Percentiles rank a stretch among this genome's conserved stretches.
These are phyloP conservation scores for Peterozyma toletana DNA, from an alignment of 805 yeast genomes.

Conservation along the genomic window DNA sequence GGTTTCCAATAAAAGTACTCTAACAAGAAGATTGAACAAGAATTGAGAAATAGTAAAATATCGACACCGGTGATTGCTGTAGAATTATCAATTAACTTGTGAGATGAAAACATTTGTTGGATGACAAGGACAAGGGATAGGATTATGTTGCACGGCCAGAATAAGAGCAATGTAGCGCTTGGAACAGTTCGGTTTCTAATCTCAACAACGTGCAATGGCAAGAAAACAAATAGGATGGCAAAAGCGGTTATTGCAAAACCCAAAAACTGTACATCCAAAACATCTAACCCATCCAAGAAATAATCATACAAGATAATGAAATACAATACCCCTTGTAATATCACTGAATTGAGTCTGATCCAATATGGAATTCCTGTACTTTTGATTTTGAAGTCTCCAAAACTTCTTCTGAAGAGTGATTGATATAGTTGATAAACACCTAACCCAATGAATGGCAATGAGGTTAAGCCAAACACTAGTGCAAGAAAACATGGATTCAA, in stretches of 20 bases:
- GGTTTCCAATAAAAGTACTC: constrained; percentile 33
- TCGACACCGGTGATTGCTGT: constrained; percentile 36
- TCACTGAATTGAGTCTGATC: constrained; percentile 6
- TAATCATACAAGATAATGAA: constrained; percentile 2
- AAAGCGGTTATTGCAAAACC: constrained; percentile 10
- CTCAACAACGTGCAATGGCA: constrained; percentile 39
- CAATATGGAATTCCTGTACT: constrained; percentile 4
- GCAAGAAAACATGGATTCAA: constrained; percentile 24
- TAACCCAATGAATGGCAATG: constrained; percentile 8
- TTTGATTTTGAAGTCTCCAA: neutral
- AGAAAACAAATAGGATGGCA: constrained; percentile 17
- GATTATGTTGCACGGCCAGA: constrained; percentile 27
- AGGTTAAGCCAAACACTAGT: constrained; percentile 8
- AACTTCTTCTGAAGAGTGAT: constrained; percentile 1
- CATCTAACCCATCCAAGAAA: neutral
- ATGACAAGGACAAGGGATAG: constrained; percentile 6
- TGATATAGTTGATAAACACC: constrained; percentile 16
- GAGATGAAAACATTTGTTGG: constrained; percentile 6
- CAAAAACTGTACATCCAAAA: constrained; percentile 4
- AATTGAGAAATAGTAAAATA: constrained; percentile 20
- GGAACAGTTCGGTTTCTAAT: constrained; percentile 29
- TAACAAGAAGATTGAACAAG: constrained; percentile 25
- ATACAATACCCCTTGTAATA: constrained; percentile 5
- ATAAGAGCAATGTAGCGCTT: constrained; percentile 29
- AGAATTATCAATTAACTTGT: constrained; percentile 8